Percentiles rank a stretch among this genome's conserved stretches.
Conservation (phyloP, 768 basidiomycete genomes). For the Megacollybia marginata region DNA sequence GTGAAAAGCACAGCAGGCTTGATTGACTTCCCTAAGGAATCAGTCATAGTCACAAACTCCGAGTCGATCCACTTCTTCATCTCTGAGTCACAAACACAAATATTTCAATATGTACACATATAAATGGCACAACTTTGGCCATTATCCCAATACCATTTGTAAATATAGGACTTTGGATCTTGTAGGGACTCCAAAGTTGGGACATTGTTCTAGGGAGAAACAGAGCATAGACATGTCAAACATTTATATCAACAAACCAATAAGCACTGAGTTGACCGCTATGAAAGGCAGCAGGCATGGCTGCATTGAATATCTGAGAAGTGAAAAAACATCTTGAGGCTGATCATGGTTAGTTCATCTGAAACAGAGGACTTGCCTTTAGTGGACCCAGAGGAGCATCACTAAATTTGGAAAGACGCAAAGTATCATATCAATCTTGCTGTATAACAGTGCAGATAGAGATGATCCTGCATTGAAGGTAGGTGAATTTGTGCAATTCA, state of each 20-base stretch:
- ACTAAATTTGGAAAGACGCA: background rate
- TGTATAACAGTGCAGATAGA: background rate
- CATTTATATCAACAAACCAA: too few relatives aligned
- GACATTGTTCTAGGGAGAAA: too few relatives aligned
- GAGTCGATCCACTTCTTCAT: too few relatives aligned
- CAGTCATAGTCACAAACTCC: too few relatives aligned
- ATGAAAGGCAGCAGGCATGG: too few relatives aligned
- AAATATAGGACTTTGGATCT: conserved; percentile 14
- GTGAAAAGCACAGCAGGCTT: too few relatives aligned
- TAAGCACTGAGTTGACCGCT: too few relatives aligned
- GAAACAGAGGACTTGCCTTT: background rate
- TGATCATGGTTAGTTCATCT: too few relatives aligned
- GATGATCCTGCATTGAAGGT: background rate
- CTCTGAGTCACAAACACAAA: conserved; percentile 3
- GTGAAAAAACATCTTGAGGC: too few relatives aligned
- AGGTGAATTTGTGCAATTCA: background rate
- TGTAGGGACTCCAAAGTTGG: conserved; percentile 7
- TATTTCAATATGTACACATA: conserved; percentile 15
- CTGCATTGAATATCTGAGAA: too few relatives aligned
- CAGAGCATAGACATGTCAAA: too few relatives aligned
- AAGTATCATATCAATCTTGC: background rate
- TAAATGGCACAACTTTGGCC: conserved; percentile 16
- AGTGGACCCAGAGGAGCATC: background rate
- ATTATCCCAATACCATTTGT: conserved; percentile 8
- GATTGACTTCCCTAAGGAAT: too few relatives aligned